Base-by-base conservation (phyloP, 805 yeast species). In the Candida boleticola region DNA sequence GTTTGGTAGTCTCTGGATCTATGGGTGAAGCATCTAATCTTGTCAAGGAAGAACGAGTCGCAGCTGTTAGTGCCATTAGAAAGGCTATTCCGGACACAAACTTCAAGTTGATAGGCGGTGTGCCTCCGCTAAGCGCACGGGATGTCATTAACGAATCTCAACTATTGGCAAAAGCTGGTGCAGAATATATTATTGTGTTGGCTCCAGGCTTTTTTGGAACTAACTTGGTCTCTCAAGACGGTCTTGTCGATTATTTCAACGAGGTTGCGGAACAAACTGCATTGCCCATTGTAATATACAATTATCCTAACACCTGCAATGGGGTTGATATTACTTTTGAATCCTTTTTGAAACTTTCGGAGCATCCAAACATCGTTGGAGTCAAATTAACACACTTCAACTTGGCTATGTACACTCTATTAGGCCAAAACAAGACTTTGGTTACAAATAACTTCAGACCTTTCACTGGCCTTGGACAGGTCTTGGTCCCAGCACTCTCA, bases 11-110 rank as follows among this genome's bases (percentile, higher is more conserved):
- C 13, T 48, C 63, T 11, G 68, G 68, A 1, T 61, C 66, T 3
- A 60, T 61, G 54, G 68, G 68, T n/a, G 68, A 63, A 42, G 52
- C 63, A n/a, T 44, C 57, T 14, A 63, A 63, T 40, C 42, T 61
- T 17, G 51, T 55, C 3, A 37, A 51, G 21, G 48, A 47, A 14
- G 68, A 63, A 39, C 42, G 66, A 21, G 40, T 43, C 14, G 34
- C 43, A n/a, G 29, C 60, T 10, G 47, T 61, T 14, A 33, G 47
- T 11, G 30, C 50, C 1, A 47, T 60, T n/a, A 47, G 61, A 25
- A 39, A 44, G 11, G 64, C 59, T 2, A 42, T 57, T 33, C 64
- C 62, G 18, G 55, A 51, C 14, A 42, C 36, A 21, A 50, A 55
- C 1, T 49, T 61, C 36, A 41, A 45, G 26, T 39, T 60, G 9